Percentiles rank a stretch among this genome's conserved stretches.
These are phyloP conservation scores for Suhomyces chickasaworum DNA, from an alignment of 1,139 yeast species.

Conservation along the genomic window DNA sequence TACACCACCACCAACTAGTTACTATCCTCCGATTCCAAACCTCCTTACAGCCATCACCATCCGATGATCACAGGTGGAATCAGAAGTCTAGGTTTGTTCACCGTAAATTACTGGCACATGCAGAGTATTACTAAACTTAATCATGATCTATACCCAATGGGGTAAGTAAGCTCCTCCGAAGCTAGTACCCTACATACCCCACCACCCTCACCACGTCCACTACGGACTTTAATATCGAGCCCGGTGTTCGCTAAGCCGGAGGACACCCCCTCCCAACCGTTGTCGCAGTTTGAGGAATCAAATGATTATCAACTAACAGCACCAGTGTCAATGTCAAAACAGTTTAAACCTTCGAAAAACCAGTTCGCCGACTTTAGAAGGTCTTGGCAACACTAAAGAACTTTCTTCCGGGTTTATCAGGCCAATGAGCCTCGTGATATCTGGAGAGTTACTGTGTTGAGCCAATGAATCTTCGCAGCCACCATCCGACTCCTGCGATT, in stretches of 20 bases:
- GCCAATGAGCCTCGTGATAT: not conserved
- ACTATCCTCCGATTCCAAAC: not conserved
- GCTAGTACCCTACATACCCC: not conserved
- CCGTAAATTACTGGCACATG: slow-evolving; percentile 2
- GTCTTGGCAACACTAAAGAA: slow-evolving; percentile 1
- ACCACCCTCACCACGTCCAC: not conserved
- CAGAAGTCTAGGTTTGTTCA: too few species aligned
- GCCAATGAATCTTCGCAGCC: slow-evolving; percentile 4
- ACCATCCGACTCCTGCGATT: not conserved
- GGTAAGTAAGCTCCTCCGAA: not conserved
- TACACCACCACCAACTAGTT: not conserved
- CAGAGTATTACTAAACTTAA: not conserved
- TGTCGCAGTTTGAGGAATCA: too few species aligned
- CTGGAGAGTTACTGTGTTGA: not conserved
- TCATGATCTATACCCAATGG: slow-evolving; percentile 1
- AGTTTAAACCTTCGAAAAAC: not conserved
- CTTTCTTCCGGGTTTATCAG: not conserved
- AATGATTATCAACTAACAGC: too few species aligned
- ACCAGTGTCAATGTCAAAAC: too few species aligned
- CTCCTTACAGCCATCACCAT: not conserved
- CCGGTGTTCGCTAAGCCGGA: not conserved
- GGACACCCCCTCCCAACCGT: not conserved
- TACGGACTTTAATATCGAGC: not conserved
- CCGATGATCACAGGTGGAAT: not conserved
- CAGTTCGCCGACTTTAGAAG: not conserved